phyloP scores from a whole-genome alignment of 208 protist species.

The Lotmaria passim region DNA sequence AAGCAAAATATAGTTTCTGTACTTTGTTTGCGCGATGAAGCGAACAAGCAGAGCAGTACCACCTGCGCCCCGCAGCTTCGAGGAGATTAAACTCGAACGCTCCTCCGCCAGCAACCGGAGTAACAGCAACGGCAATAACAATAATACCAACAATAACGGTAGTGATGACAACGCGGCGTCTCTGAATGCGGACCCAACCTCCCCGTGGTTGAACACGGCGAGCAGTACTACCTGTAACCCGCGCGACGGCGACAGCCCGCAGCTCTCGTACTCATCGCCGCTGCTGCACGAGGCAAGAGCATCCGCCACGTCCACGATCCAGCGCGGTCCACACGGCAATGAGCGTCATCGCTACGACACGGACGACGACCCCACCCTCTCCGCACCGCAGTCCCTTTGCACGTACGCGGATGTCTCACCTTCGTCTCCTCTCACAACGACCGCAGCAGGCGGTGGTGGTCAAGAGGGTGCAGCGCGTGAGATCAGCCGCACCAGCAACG shows the following conservation, averaged over 20 bases:
- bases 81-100: slow-evolving; percentile 17
- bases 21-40: slow-evolving; percentile 15
- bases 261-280: background rate
- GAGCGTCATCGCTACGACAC: slow-evolving; percentile 16
- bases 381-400: background rate
- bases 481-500: background rate
- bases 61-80: slow-evolving; percentile 20
- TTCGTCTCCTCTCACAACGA: too few relatives aligned
- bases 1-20: too few relatives aligned
- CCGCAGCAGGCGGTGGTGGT: background rate
- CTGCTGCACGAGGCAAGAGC: background rate
- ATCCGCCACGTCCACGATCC: background rate
- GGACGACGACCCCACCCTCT: background rate
- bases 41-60: slow-evolving; percentile 10
- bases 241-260: background rate
- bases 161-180: background rate
- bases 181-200: background rate
- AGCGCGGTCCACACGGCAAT: background rate
- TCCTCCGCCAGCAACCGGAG: slow-evolving; percentile 6
- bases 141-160: background rate
- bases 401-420: slow-evolving; percentile 3
- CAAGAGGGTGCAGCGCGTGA: background rate
- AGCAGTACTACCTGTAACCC: background rate
- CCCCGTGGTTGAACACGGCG: background rate
- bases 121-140: slow-evolving; percentile 7